phyloP scores from a whole-genome alignment of 495 filamentous ascomycete species.

The Podospora australis region DNA sequence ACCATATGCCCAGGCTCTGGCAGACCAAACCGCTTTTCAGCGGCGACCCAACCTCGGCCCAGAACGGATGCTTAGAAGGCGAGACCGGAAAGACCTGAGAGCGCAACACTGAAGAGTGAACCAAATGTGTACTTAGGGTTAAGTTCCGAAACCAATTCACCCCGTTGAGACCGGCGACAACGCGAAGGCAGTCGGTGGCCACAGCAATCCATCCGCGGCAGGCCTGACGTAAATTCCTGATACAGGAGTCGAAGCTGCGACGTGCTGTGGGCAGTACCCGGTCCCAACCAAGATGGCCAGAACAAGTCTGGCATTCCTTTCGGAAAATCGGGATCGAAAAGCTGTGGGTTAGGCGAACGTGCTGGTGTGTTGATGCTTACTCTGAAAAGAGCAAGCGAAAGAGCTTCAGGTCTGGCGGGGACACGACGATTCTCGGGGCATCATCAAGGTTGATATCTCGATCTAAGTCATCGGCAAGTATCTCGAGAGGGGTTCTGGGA shows the following conservation, averaged over 20 bases:
- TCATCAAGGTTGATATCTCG: slow-evolving; percentile 17
- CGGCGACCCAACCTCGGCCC: slow-evolving; percentile 17
- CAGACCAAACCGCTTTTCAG: slow-evolving; percentile 36
- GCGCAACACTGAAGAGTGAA: slow-evolving; percentile 46
- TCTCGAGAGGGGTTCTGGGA: slow-evolving; percentile 11
- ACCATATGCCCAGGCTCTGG: slow-evolving; percentile 11
- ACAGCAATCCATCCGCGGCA: slow-evolving; percentile 30
- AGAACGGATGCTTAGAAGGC: slow-evolving; percentile 34
- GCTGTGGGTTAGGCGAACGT: slow-evolving; percentile 63
- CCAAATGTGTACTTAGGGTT: slow-evolving; percentile 65
- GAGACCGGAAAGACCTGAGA: slow-evolving; percentile 32
- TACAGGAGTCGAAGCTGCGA: slow-evolving; percentile 36
- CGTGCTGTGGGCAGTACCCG: slow-evolving; percentile 25
- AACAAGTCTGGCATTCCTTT: slow-evolving; percentile 53
- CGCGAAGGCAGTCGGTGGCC: slow-evolving; percentile 6
- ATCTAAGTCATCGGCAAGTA: slow-evolving; percentile 10
- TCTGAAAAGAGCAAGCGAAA: too few relatives aligned
- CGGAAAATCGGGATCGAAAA: slow-evolving; percentile 58
- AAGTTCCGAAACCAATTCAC: slow-evolving; percentile 66
- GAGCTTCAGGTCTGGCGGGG: slow-evolving; percentile 15
- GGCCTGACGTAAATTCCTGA: slow-evolving; percentile 27
- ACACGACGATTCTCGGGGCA: slow-evolving; percentile 5
- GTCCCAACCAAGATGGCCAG: slow-evolving; percentile 31
- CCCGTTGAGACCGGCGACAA: slow-evolving; percentile 28
- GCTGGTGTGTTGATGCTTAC: slow-evolving; percentile 44